phyloP scores from a whole-genome alignment of 768 basidiomycete species.

The Termitomyces sp. region DNA sequence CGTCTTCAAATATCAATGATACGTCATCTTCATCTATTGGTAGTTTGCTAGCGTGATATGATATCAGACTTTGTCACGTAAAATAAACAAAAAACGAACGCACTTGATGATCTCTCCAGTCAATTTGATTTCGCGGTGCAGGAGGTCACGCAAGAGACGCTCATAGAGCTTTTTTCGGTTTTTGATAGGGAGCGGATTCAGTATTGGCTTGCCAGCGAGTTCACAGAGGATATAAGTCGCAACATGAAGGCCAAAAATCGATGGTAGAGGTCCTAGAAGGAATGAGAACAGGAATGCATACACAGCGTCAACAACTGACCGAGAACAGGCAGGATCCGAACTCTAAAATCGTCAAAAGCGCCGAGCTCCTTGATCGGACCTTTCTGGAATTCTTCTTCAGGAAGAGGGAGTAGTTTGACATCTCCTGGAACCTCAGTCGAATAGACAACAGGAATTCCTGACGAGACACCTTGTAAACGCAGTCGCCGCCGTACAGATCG shows the following conservation, averaged over 20 bases:
- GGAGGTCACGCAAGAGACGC: conserved; percentile 69
- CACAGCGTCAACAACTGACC: conserved; percentile 34
- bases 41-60: conserved; percentile 44
- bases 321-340: conserved; percentile 89
- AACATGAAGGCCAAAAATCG: conserved; percentile 87
- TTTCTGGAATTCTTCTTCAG: conserved; percentile 88
- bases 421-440: conserved; percentile 91
- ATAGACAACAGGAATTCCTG: conserved; percentile 85
- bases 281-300: neutral
- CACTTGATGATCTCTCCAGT: conserved; percentile 56
- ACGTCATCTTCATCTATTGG: conserved; percentile 83
- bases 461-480: conserved; percentile 52
- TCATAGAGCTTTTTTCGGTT: conserved; percentile 82
- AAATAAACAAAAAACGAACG: conserved; percentile 23
- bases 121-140: conserved; percentile 67
- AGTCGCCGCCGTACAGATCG: conserved; percentile 80
- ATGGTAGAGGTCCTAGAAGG: conserved; percentile 65
- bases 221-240: conserved; percentile 87
- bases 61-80: neutral
- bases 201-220: conserved; percentile 77
- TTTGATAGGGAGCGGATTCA: conserved; percentile 82
- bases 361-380: conserved; percentile 87
- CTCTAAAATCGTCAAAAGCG: conserved; percentile 88
- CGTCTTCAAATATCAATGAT: conserved; percentile 80
- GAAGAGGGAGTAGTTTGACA: conserved; percentile 82